Evolutionary conservation across 108 stramenopile species (phyloP).

Genomic region (Nitzschia sp.): DNA sequence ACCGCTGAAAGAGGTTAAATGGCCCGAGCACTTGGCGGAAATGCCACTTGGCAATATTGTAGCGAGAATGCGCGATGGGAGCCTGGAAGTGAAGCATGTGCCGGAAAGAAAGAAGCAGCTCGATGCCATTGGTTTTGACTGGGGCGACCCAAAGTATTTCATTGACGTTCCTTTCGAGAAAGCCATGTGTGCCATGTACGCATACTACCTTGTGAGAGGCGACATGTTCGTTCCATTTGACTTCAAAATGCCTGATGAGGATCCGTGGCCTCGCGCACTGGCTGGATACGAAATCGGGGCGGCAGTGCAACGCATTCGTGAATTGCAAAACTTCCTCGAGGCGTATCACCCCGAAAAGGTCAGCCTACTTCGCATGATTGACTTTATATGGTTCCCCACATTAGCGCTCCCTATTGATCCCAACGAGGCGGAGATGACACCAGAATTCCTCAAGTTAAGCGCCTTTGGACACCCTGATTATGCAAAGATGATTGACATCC

Average conservation of each 20-base stretch:
- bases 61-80: slow-evolving; percentile 75
- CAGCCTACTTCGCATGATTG: slow-evolving; percentile 75
- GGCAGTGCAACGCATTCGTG: slow-evolving; percentile 73
- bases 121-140: slow-evolving; percentile 87
- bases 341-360: slow-evolving; percentile 88
- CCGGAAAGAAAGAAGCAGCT: slow-evolving; percentile 78
- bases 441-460: slow-evolving; percentile 58
- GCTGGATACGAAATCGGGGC: slow-evolving; percentile 85
- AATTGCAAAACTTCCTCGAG: slow-evolving; percentile 83
- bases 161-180: slow-evolving; percentile 90
- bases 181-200: slow-evolving; percentile 83
- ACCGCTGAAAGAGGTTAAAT: slow-evolving; percentile 40
- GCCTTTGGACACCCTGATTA: slow-evolving; percentile 82
- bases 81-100: slow-evolving; percentile 87
- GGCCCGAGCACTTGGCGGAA: slow-evolving; percentile 84
- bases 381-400: slow-evolving; percentile 88
- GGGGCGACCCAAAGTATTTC: slow-evolving; percentile 84
- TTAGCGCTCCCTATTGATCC: slow-evolving; percentile 78
- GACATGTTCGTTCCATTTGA: slow-evolving; percentile 79
- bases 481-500: slow-evolving; percentile 61
- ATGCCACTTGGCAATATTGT: slow-evolving; percentile 81
- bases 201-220: slow-evolving; percentile 84
- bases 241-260: slow-evolving; percentile 89
- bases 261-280: slow-evolving; percentile 89
- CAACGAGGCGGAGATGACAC: slow-evolving; percentile 59